Evolutionary conservation across 352 stramenopile genomes (phyloP), one percentile per base, ranked within the genome.

Genomic region (Globisporangium irregulare): DNA sequence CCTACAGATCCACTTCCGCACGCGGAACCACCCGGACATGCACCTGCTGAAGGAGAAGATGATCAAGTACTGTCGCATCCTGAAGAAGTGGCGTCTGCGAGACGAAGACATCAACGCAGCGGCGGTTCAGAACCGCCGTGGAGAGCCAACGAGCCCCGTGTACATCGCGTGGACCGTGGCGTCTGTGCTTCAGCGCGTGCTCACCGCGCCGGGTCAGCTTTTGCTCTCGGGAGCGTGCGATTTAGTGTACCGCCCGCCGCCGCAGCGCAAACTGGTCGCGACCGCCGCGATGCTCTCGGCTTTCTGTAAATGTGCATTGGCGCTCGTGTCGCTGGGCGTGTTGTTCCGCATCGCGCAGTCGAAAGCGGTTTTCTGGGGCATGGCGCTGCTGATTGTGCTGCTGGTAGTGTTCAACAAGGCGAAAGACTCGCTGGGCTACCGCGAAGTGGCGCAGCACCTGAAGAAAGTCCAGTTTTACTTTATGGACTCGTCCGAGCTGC

Each of bases 381-480:
- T 76, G 4, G 3, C 78, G 2, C 8, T 75, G 50, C 68, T 76
- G 10, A 48, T 75, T 36, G 61, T 80, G 48, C 29, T 84, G 24
- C 53, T 90, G 15, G 61, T 80, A 14, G 71, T 64, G 6, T 58
- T 80, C 25, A 81, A 84, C 24, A 66, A 70, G 32, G 71, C 77
- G 53, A 74, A 78, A 29, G 72, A 72, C 0, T 75, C 74, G 41
- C 62, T 74, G 15, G 73, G 77, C 25, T 74, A 79, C 24, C 73
- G 81, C n/a, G 74, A 82, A 24, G 62, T 90, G 61, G 78, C 75
- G 18, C 73, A 83, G 61, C 78, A 89, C 58, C 85, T 82, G 81
- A 85, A 88, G 66, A 90, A 90, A 66, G 70, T 83, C 24, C 84
- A 92, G 72, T 90, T 92, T 46, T 89, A 92, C 64, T 64, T 92